phyloP scores from a whole-genome alignment of 1,139 yeast genomes.

The Taiozyma onychis region DNA sequence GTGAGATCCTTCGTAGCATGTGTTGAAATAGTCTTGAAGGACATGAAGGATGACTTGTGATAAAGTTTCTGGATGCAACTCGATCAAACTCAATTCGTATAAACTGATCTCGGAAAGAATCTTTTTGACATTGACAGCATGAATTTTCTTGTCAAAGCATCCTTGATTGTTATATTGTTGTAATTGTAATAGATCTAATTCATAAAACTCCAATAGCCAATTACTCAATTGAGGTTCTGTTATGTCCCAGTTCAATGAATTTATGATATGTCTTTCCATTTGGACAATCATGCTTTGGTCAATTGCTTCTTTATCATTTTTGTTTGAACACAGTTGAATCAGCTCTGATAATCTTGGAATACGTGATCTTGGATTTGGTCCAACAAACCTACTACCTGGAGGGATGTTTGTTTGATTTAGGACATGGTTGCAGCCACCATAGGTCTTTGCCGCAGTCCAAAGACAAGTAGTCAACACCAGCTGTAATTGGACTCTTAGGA shows the following conservation, averaged over 20 bases:
- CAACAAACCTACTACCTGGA: constrained; percentile 54
- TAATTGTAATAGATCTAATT: constrained; percentile 33
- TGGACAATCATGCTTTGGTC: constrained; percentile 45
- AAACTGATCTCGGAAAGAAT: constrained; percentile 19
- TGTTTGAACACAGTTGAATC: constrained; percentile 43
- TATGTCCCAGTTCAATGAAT: constrained; percentile 57
- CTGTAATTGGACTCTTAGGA: constrained; percentile 55
- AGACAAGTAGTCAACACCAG: constrained; percentile 60
- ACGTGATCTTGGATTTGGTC: constrained; percentile 64
- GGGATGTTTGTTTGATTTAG: constrained; percentile 43
- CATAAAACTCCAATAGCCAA: constrained; percentile 37
- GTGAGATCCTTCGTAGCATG: constrained; percentile 3
- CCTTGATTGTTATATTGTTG: constrained; percentile 26
- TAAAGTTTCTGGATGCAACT: constrained; percentile 22
- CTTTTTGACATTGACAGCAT: constrained; percentile 17
- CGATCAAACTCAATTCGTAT: constrained; percentile 17
- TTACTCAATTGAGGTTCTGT: constrained; percentile 55
- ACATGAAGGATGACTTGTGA: constrained; percentile 17
- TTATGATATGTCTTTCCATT: constrained; percentile 49
- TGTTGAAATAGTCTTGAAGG: constrained; percentile 4
- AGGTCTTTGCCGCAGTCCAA: constrained; percentile 59
- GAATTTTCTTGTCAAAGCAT: constrained; percentile 14
- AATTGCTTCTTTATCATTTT: constrained; percentile 40
- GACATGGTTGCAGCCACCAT: constrained; percentile 69
- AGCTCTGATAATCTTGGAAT: constrained; percentile 59